Evolutionary conservation across 2,329 filamentous ascomycete genomes (phyloP).

Genomic region (Domatiomyces globalis): DNA sequence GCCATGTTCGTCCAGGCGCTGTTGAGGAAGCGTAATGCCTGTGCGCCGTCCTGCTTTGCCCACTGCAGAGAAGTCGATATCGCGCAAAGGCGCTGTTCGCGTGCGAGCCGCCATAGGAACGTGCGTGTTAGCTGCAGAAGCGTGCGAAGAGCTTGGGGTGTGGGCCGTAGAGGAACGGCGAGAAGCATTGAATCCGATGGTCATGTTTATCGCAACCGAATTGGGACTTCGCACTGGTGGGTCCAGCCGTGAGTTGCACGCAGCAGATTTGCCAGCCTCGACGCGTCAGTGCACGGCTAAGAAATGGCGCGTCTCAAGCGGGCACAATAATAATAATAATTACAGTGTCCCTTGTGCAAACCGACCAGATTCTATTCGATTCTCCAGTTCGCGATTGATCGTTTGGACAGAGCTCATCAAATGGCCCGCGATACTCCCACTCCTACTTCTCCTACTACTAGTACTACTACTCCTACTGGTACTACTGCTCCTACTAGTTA

Average conservation of each 20-base stretch:
- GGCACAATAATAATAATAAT: too few species aligned
- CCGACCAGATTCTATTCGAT: too few species aligned
- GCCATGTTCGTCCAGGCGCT: slow-evolving; percentile 76
- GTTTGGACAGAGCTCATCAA: too few species aligned
- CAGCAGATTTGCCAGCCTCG: not conserved
- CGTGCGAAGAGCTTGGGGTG: not conserved
- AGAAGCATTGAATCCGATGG: too few species aligned
- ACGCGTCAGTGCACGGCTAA: not conserved
- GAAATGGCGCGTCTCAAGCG: too few species aligned
- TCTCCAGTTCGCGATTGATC: too few species aligned
- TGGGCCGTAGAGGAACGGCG: too few species aligned
- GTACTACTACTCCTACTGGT: too few species aligned
- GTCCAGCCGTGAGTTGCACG: not conserved
- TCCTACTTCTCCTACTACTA: not conserved
- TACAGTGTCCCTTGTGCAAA: too few species aligned
- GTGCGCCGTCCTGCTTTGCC: slow-evolving; percentile 56
- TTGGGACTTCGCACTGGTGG: not conserved
- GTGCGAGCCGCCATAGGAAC: not conserved
- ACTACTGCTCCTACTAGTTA: too few species aligned
- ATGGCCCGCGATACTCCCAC: too few species aligned
- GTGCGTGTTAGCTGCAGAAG: not conserved
- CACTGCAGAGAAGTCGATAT: slow-evolving; percentile 33
- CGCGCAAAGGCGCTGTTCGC: slow-evolving; percentile 6
- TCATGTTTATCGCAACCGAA: not conserved
- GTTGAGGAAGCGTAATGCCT: slow-evolving; percentile 66